These are phyloP conservation scores for Debaryomyces robertsiae DNA, from an alignment of 1,139 yeast genomes.

Conservation along the genomic window DNA sequence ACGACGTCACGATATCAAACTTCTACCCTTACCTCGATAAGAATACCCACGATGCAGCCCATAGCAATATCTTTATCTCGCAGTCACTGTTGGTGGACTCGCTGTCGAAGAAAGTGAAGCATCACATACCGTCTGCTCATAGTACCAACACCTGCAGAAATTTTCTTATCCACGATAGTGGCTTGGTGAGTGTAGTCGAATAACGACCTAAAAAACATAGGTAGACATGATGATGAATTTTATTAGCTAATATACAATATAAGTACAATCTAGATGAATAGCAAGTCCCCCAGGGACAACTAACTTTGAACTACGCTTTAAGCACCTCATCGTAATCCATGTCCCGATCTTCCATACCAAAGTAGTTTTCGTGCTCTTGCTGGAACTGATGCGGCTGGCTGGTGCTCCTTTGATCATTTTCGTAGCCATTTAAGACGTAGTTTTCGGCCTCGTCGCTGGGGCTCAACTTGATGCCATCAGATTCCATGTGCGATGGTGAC, in stretches of 20 bases:
- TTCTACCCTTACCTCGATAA: slow-evolving; percentile 11
- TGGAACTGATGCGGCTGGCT: slow-evolving; percentile 20
- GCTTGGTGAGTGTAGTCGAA: slow-evolving; percentile 31
- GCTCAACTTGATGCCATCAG: slow-evolving; percentile 26
- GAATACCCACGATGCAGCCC: slow-evolving; percentile 2
- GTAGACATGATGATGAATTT: not conserved
- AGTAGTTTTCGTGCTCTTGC: slow-evolving; percentile 44
- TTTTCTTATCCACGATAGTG: slow-evolving; percentile 36
- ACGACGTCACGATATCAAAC: slow-evolving; percentile 35
- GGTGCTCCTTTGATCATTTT: slow-evolving; percentile 12
- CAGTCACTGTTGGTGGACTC: not conserved
- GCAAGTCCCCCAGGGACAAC: slow-evolving; percentile 1
- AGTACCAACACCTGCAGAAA: slow-evolving; percentile 22
- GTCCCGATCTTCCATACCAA: slow-evolving; percentile 35
- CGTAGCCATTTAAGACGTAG: slow-evolving; percentile 45
- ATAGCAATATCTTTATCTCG: slow-evolving; percentile 6
- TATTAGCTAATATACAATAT: slow-evolving; percentile 11
- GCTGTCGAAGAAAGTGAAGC: not conserved
- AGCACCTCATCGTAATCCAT: slow-evolving; percentile 12
- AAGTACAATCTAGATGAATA: slow-evolving; percentile 6
- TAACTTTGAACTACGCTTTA: slow-evolving; percentile 5
- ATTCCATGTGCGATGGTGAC: slow-evolving; percentile 13
- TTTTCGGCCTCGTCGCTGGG: slow-evolving; percentile 45
- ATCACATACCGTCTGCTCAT: slow-evolving; percentile 6
- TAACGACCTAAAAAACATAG: not conserved